Conservation (phyloP, 495 filamentous ascomycete genomes). For the Tuber borchii region DNA sequence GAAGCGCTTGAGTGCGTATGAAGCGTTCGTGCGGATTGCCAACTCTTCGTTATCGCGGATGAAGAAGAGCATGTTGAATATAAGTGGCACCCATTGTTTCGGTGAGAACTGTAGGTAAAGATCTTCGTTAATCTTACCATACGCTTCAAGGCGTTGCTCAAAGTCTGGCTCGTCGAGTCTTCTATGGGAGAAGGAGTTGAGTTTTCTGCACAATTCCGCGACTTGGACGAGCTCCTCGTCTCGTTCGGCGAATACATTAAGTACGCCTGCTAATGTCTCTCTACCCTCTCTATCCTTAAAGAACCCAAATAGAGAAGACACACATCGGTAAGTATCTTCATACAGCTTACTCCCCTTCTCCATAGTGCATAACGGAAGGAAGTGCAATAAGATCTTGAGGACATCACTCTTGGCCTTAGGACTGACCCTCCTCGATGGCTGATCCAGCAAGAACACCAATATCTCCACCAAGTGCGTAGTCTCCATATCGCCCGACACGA, state of each 20-base stretch:
- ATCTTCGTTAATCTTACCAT: conserved; percentile 61
- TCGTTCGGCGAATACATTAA: conserved; percentile 59
- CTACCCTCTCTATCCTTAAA: conserved; percentile 75
- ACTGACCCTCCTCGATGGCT: conserved; percentile 71
- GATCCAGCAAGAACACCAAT: conserved; percentile 70
- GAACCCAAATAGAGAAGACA: conserved; percentile 73
- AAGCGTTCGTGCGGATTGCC: conserved; percentile 72
- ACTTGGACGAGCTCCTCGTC: conserved; percentile 57
- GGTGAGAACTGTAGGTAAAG: conserved; percentile 52
- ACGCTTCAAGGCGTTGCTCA: conserved; percentile 69
- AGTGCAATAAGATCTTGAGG: conserved; percentile 65
- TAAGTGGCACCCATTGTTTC: conserved; percentile 82
- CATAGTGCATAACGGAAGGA: conserved; percentile 58
- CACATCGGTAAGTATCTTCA: conserved; percentile 54
- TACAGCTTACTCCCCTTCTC: conserved; percentile 54
- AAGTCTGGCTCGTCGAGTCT: conserved; percentile 81
- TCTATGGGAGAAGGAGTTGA: conserved; percentile 66
- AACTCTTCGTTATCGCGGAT: conserved; percentile 83
- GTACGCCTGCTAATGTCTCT: conserved; percentile 61
- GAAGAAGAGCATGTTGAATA: conserved; percentile 85
- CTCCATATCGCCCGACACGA: conserved; percentile 62
- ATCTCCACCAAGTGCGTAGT: conserved; percentile 68
- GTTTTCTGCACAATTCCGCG: conserved; percentile 63
- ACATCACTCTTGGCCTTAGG: conserved; percentile 77
- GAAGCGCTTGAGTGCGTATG: conserved; percentile 73